phyloP scores from a whole-genome alignment of 768 basidiomycete species.

The Kwoniella sp. region DNA sequence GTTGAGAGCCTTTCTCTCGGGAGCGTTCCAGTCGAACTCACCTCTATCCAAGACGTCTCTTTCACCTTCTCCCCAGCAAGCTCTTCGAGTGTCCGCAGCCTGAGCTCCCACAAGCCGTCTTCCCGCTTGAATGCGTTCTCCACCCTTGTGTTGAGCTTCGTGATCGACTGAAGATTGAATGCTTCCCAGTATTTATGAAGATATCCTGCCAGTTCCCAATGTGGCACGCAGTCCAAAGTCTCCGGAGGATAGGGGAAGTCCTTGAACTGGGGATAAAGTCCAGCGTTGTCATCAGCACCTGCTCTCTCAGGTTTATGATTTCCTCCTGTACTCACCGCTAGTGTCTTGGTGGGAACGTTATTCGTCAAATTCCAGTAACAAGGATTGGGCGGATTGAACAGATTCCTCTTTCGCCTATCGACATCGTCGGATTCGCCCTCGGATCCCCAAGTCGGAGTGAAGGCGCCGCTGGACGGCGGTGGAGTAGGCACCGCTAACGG shows the following conservation, averaged over 20 bases:
- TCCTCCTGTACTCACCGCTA: slow-evolving; percentile 24
- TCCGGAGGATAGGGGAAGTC: slow-evolving; percentile 23
- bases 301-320: too few species aligned
- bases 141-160: slow-evolving; percentile 61
- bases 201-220: slow-evolving; percentile 56
- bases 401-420: slow-evolving; percentile 4
- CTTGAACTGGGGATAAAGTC: slow-evolving; percentile 13
- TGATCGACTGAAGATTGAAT: slow-evolving; percentile 57
- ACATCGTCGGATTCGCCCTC: background rate
- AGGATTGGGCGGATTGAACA: slow-evolving; percentile 38
- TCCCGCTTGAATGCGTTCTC: slow-evolving; percentile 58
- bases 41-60: slow-evolving; percentile 10
- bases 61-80: background rate
- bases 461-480: slow-evolving; percentile 36
- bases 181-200: slow-evolving; percentile 59
- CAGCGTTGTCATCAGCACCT: too few species aligned
- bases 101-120: slow-evolving; percentile 7
- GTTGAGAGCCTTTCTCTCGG: too few species aligned
- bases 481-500: slow-evolving; percentile 30
- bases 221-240: slow-evolving; percentile 43
- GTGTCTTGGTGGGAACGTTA: slow-evolving; percentile 37
- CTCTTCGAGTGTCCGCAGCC: background rate
- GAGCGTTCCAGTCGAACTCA: slow-evolving; percentile 11
- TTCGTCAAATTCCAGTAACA: slow-evolving; percentile 34
- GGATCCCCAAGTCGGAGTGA: slow-evolving; percentile 17